Evolutionary conservation across 306 rosid genomes (phyloP).

Genomic region (Pueraria montana): DNA sequence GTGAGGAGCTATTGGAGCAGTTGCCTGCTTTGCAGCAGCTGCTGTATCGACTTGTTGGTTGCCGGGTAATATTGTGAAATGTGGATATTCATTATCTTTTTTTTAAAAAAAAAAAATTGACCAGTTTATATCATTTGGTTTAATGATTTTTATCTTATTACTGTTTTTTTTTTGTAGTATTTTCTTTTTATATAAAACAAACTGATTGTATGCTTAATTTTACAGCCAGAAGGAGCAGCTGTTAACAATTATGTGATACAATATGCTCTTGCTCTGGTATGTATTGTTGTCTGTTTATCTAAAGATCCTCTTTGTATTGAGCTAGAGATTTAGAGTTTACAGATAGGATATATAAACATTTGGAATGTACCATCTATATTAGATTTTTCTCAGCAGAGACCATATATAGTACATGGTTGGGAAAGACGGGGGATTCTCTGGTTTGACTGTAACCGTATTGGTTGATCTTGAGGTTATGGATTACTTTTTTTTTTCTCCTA

Average conservation of each 20-base stretch:
- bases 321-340: constrained; percentile 31
- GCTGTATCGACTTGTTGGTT: constrained; percentile 90
- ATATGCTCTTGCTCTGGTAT: constrained; percentile 97
- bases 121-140: constrained; percentile 15
- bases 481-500: neutral
- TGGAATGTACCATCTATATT: constrained; percentile 24
- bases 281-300: constrained; percentile 36
- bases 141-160: neutral
- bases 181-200: constrained; percentile 34
- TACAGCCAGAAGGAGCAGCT: constrained; percentile 99
- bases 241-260: constrained; percentile 88
- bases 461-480: constrained; percentile 1
- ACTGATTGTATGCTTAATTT: constrained; percentile 48
- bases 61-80: constrained; percentile 67
- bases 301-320: constrained; percentile 24
- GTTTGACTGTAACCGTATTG: constrained; percentile 13
- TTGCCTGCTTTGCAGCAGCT: constrained; percentile 97
- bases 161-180: neutral
- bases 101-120: neutral
- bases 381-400: constrained; percentile 12
- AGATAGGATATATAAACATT: constrained; percentile 10
- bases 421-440: constrained; percentile 21
- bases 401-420: neutral
- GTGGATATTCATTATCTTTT: constrained; percentile 32
- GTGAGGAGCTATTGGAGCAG: constrained; percentile 94